Conservation (phyloP, 2,329 filamentous ascomycete genomes). For the Trichoderma hamatum region DNA sequence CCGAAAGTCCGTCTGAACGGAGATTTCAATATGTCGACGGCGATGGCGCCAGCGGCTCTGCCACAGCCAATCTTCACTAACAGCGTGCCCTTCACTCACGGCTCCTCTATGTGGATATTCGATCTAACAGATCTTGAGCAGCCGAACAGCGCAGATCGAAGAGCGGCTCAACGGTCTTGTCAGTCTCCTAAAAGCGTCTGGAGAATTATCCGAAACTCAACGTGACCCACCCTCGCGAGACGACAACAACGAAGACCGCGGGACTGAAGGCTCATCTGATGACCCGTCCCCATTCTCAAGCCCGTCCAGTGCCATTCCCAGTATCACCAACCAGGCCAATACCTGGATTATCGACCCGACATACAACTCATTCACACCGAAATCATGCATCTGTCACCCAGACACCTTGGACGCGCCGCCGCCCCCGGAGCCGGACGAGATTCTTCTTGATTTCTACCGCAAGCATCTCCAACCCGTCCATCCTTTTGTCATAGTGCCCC, state of each 20-base stretch:
- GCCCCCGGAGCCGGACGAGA: constrained; percentile 51
- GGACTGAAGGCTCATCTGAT: constrained; percentile 15
- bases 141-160: constrained; percentile 54
- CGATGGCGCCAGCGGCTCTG: not conserved
- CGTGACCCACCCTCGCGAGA: constrained; percentile 8
- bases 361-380: constrained; percentile 52
- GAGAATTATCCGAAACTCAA: constrained; percentile 37
- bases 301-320: constrained; percentile 29
- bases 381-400: constrained; percentile 52
- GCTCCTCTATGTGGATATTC: not conserved
- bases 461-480: constrained; percentile 47
- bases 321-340: constrained; percentile 27
- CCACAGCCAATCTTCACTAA: not conserved
- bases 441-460: constrained; percentile 50
- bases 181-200: constrained; percentile 50
- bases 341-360: constrained; percentile 43
- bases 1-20: constrained; percentile 9
- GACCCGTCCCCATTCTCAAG: constrained; percentile 25
- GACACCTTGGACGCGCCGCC: constrained; percentile 44
- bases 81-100: not conserved
- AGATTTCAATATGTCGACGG: constrained; percentile 1
- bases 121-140: constrained; percentile 32
- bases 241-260: constrained; percentile 5
- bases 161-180: constrained; percentile 54
- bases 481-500: constrained; percentile 52